These are phyloP conservation scores for Colletotrichum orchidophilum DNA, from an alignment of 2,329 filamentous ascomycete species.

Conservation along the genomic window DNA sequence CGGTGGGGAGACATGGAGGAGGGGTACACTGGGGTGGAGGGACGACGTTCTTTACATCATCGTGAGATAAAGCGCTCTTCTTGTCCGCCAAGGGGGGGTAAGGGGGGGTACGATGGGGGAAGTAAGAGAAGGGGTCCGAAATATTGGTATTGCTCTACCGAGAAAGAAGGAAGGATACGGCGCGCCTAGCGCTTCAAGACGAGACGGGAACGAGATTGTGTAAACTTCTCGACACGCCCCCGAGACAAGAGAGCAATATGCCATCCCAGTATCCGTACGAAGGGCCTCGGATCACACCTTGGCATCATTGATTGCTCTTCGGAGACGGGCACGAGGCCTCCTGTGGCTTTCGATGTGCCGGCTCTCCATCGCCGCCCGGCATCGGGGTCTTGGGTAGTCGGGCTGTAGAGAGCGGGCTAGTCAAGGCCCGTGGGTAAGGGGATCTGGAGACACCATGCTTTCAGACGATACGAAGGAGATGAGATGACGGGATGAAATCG, in stretches of 20 bases:
- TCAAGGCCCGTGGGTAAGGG: not conserved
- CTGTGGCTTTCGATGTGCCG: not conserved
- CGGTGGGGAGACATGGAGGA: not conserved
- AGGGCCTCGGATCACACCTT: not conserved
- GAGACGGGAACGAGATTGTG: not conserved
- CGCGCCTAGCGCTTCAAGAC: slow-evolving; percentile 4
- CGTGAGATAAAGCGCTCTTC: not conserved
- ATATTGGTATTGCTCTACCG: slow-evolving; percentile 13
- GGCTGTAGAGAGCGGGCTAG: not conserved
- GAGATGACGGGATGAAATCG: not conserved
- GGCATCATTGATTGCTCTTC: not conserved
- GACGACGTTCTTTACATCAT: not conserved
- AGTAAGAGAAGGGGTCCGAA: not conserved
- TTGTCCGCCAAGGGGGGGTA: not conserved
- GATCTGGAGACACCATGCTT: not conserved
- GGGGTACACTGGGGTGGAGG: not conserved
- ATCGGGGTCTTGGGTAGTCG: not conserved
- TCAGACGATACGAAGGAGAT: not conserved
- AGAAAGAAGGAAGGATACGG: not conserved
- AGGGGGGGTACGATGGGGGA: not conserved
- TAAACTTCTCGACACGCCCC: slow-evolving; percentile 19
- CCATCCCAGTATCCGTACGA: not conserved
- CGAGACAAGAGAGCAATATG: not conserved
- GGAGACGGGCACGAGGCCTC: not conserved
- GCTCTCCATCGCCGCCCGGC: not conserved